These are phyloP conservation scores for Dichomitus squalens DNA, from an alignment of 1,284 basidiomycete genomes.

Conservation along the genomic window DNA sequence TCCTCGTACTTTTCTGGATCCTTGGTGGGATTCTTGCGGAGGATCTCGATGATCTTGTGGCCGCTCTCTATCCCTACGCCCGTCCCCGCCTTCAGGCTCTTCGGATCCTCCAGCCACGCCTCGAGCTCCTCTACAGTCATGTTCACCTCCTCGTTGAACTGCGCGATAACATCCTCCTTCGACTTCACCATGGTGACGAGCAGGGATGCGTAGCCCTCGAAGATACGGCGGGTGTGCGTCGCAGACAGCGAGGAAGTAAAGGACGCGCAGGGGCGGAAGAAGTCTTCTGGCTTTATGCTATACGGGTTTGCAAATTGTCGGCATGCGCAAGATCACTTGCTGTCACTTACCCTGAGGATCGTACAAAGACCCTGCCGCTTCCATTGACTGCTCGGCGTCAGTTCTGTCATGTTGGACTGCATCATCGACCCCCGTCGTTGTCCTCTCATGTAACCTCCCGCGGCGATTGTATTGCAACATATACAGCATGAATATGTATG, in stretches of 20 bases:
- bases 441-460: too few species aligned
- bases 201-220: too few species aligned
- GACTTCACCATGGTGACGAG: constrained; percentile 24
- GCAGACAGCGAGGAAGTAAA: background rate
- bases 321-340: background rate
- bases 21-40: constrained; percentile 38
- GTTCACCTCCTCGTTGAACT: constrained; percentile 35
- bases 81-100: constrained; percentile 37
- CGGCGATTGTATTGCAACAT: too few species aligned
- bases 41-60: constrained; percentile 37
- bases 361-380: constrained; percentile 1
- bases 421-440: background rate
- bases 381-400: constrained; percentile 7
- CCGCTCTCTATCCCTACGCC: constrained; percentile 40
- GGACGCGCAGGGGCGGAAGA: too few species aligned
- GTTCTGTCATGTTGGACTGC: background rate
- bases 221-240: background rate
- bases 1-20: constrained; percentile 36
- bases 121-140: constrained; percentile 39
- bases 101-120: constrained; percentile 35
- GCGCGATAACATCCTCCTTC: constrained; percentile 32
- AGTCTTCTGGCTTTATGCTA: background rate
- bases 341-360: constrained; percentile 1
- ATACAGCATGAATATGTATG: too few species aligned
- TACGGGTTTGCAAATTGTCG: background rate